A percentile compares a stretch with the other conserved stretches of the same genome.
Evolutionary conservation across 1,284 basidiomycete species (phyloP).

Genomic region (Cryptococcus neoformans): DNA sequence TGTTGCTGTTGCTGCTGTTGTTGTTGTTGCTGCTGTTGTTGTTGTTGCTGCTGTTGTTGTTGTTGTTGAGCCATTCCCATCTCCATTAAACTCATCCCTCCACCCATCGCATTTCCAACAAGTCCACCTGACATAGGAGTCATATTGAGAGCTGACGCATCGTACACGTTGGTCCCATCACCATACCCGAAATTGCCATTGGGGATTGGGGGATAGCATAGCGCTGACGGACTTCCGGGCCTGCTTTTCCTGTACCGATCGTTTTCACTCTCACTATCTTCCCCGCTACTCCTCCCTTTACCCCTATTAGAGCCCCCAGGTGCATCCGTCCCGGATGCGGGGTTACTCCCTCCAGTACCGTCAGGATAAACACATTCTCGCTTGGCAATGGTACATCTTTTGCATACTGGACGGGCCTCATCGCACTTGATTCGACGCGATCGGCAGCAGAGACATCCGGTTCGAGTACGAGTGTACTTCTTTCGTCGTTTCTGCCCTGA

Average conservation of each 20-base stretch:
- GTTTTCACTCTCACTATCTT: slow-evolving; percentile 14
- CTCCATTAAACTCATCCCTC: slow-evolving; percentile 3
- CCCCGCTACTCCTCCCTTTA: slow-evolving; percentile 6
- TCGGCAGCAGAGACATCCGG: slow-evolving; percentile 44
- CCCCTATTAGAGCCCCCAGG: neutral
- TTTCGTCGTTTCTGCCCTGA: slow-evolving; percentile 32
- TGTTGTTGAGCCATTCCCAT: neutral
- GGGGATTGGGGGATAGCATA: no score
- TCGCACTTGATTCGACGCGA: slow-evolving; percentile 46
- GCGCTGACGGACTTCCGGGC: neutral
- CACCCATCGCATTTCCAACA: neutral
- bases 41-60: neutral
- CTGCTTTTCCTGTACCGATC: neutral
- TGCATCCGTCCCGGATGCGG: neutral
- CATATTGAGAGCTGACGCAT: neutral
- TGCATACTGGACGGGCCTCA: slow-evolving; percentile 41
- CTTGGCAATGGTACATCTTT: slow-evolving; percentile 42
- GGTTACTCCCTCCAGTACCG: slow-evolving; percentile 10
- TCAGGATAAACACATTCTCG: slow-evolving; percentile 40
- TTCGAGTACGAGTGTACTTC: slow-evolving; percentile 44
- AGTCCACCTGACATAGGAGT: neutral
- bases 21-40: neutral
- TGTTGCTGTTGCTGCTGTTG: neutral
- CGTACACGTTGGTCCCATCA: neutral
- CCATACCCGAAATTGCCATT: neutral